Conservation (phyloP, 768 basidiomycete genomes). For the Gloeopeniophorella convolvens region DNA sequence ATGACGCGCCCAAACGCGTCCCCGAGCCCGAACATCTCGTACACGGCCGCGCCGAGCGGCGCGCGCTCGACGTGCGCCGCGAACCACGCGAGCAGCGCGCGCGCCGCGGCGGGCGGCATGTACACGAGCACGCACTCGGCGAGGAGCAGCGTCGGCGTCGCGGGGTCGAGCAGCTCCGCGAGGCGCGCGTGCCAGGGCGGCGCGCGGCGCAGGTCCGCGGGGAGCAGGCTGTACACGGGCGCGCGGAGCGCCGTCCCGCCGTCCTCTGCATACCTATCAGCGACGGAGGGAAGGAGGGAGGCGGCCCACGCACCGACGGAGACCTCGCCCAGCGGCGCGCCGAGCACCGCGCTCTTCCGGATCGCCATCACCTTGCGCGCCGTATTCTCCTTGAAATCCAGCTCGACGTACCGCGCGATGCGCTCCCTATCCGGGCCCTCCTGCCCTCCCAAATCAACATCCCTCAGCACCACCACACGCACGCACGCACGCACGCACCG, state of each 20-base stretch:
- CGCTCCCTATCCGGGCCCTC: constrained; percentile 44
- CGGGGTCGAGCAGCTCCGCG: constrained; percentile 44
- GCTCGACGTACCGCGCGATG: constrained; percentile 67
- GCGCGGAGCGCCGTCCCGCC: constrained; percentile 58
- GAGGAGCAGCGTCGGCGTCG: constrained; percentile 73
- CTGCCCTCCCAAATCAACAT: constrained; percentile 31
- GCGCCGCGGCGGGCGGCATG: constrained; percentile 56
- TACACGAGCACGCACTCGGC: constrained; percentile 95
- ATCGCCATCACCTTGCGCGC: constrained; percentile 78
- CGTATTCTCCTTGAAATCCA: constrained; percentile 88
- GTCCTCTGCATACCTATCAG: constrained; percentile 34
- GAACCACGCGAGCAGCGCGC: constrained; percentile 68
- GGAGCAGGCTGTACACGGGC: constrained; percentile 59
- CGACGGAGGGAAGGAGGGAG: not conserved
- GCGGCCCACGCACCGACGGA: constrained; percentile 38
- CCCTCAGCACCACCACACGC: not conserved
- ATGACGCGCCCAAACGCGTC: constrained; percentile 93
- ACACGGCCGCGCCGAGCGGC: constrained; percentile 57
- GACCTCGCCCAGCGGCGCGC: constrained; percentile 43
- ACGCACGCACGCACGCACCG: constrained; percentile 43
- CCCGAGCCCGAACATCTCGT: constrained; percentile 89
- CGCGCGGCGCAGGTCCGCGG: constrained; percentile 82
- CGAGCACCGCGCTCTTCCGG: constrained; percentile 56
- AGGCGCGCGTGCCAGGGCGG: too few relatives aligned
- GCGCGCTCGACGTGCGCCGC: constrained; percentile 39